phyloP scores from a whole-genome alignment of 2,329 filamentous ascomycete genomes.

The Pestalotiopsis sp. region DNA sequence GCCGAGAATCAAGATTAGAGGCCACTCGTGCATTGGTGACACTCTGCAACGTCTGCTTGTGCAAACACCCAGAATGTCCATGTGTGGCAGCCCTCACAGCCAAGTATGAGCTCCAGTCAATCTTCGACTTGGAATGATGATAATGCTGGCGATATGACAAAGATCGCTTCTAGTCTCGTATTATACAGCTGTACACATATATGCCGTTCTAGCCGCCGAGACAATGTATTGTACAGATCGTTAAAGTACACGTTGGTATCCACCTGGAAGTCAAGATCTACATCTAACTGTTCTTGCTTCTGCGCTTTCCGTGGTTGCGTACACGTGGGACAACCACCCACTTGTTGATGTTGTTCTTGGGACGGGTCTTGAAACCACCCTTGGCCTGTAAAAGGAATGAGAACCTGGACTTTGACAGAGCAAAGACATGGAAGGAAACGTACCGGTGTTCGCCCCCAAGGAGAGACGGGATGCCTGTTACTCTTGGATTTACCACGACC shows the following conservation, averaged over 20 bases:
- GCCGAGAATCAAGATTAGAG: no score
- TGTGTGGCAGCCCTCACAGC: background rate
- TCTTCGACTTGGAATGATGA: background rate
- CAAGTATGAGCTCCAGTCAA: background rate
- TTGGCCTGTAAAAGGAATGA: conserved; percentile 58
- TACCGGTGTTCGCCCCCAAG: conserved; percentile 88
- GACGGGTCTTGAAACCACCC: conserved; percentile 88
- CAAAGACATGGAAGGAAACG: conserved; percentile 40
- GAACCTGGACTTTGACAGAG: conserved; percentile 14
- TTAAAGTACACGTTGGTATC: conserved; percentile 18
- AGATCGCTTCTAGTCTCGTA: conserved; percentile 15
- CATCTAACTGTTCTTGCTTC: conserved; percentile 55
- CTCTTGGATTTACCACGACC: conserved; percentile 99
- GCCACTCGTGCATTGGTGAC: no score
- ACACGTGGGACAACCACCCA: conserved; percentile 81
- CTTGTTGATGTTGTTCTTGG: conserved; percentile 86
- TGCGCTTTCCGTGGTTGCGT: conserved; percentile 89
- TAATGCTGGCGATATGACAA: background rate
- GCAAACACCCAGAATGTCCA: no score
- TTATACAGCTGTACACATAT: conserved; percentile 30
- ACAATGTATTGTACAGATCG: conserved; percentile 30
- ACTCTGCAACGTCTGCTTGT: no score
- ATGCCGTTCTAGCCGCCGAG: conserved; percentile 20
- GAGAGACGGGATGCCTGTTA: conserved; percentile 91
- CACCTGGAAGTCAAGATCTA: conserved; percentile 13